Percentiles rank a stretch among this genome's conserved stretches.
phyloP scores from a whole-genome alignment of 345 rosid species.

The Schrenkiella parvula region DNA sequence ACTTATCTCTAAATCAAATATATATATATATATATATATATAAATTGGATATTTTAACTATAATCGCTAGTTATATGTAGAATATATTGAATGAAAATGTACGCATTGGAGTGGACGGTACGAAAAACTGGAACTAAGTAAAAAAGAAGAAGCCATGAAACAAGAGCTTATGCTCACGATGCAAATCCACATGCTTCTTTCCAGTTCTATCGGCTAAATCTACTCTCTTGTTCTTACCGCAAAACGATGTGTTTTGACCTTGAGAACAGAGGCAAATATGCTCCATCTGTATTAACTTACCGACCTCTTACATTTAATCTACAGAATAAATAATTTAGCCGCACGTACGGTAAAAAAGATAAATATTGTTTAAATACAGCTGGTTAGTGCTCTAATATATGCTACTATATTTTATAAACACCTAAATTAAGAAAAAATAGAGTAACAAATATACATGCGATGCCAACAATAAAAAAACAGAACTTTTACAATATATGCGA shows the following conservation, averaged over 20 bases:
- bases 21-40: neutral
- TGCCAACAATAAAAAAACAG: neutral
- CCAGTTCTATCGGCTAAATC: conserved; percentile 27
- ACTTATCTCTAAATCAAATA: too few species aligned
- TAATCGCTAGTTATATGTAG: neutral
- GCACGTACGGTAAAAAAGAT: neutral
- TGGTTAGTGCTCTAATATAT: neutral
- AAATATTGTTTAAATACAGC: neutral
- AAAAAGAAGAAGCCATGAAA: conserved; percentile 23
- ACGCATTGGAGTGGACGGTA: conserved; percentile 28
- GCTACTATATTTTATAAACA: neutral
- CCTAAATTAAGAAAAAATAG: neutral
- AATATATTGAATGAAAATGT: neutral
- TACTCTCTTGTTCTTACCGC: conserved; percentile 19
- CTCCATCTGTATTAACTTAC: neutral
- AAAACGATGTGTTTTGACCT: conserved; percentile 23
- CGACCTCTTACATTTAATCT: neutral
- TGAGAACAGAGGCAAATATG: conserved; percentile 6
- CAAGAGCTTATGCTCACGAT: conserved; percentile 37
- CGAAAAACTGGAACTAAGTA: conserved; percentile 6
- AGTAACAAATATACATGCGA: neutral
- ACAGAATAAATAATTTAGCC: neutral
- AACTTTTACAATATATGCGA: neutral
- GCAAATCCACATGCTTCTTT: conserved; percentile 28
- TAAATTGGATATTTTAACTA: neutral